Percentiles rank a stretch among this genome's conserved stretches.
These are phyloP conservation scores for Xenoacremonium recifei DNA, from an alignment of 2,329 filamentous ascomycete genomes.

Conservation along the genomic window DNA sequence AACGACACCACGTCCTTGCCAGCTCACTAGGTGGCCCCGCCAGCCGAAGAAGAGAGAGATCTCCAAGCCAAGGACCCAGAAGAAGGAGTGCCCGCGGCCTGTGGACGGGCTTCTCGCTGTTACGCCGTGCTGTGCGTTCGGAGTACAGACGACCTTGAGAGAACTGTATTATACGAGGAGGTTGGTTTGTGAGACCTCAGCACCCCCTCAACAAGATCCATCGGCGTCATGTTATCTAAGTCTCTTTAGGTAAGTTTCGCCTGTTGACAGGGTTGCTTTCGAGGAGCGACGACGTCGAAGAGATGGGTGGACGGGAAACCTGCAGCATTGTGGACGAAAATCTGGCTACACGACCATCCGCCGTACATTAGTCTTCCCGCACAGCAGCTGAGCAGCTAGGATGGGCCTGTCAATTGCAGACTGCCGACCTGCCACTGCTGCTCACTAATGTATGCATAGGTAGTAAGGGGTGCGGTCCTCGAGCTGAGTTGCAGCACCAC, in stretches of 20 bases:
- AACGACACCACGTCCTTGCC: constrained; percentile 26
- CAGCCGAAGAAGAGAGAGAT: constrained; percentile 24
- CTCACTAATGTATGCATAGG: constrained; percentile 25
- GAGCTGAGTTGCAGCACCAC: too few relatives aligned
- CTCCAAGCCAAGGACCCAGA: constrained; percentile 13
- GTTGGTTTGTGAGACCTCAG: too few relatives aligned
- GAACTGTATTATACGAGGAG: too few relatives aligned
- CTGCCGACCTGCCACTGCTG: constrained; percentile 20
- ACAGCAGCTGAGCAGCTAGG: constrained; percentile 21
- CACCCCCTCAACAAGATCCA: too few relatives aligned
- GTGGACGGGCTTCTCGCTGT: too few relatives aligned
- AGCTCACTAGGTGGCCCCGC: constrained; percentile 23
- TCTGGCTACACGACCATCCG: constrained; percentile 18
- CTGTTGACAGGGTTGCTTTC: constrained; percentile 14
- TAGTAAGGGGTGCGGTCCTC: too few relatives aligned
- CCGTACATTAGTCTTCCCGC: constrained; percentile 33
- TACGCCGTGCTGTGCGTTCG: too few relatives aligned
- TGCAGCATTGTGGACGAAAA: constrained; percentile 13
- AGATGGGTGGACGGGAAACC: constrained; percentile 1
- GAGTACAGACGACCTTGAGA: too few relatives aligned
- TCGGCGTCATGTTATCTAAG: too few relatives aligned
- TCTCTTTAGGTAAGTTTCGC: too few relatives aligned
- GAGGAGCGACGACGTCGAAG: constrained; percentile 7
- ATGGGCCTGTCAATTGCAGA: constrained; percentile 17
- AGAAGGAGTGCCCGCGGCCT: too few relatives aligned